Evolutionary conservation across 2,329 filamentous ascomycete genomes (phyloP), one percentile per base, ranked within the genome.

Genomic region (Aureobasidium lini): DNA sequence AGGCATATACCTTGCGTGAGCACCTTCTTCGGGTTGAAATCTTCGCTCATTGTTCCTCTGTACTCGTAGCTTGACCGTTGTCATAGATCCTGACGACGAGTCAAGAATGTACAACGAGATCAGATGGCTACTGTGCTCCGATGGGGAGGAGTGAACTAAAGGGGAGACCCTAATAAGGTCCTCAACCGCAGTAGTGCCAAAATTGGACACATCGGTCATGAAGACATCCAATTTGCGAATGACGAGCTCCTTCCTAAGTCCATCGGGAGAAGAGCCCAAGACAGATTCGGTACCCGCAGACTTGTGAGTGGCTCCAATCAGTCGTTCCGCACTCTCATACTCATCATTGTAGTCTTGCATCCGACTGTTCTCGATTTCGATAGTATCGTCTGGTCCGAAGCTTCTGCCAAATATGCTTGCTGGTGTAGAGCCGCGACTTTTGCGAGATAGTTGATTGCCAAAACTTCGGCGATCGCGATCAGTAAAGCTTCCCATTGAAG

Each of bases 401-500:
- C 70, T 73, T 16, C 67, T 66, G 47, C 66, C 66, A 57, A 69
- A 70, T 1, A 67, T 61, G 40, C 76, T 76, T 37, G 79, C 81
- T 28, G 79, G 81, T 1, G 83, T 79, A 9, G 83, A 85, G n/a
- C 76, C 79, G 65, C 82, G 78, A 60, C 81, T 73, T 49, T 74
- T 75, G 16, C 74, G 71, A 36, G 72, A 70, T 15, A 70, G 68
- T 37, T 68, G 68, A 29, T 72, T 72, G 46, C 47, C 47, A 61
- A 84, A 79, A 66, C 89, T 92, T 47, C 77, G 77, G 44, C 89
- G 83, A 28, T 49, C 47, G 9, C 47, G 47, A 37, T 81, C 79
- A 58, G 84, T 82, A 57, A 83, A 79, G 57, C 81, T 85, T 32
- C 88, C 87, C 63, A 94, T 82, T 1, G 92, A 95, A 57, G 94